Evolutionary conservation across 2,329 filamentous ascomycete species (phyloP).

Genomic region (Sporothrix variecibatus): DNA sequence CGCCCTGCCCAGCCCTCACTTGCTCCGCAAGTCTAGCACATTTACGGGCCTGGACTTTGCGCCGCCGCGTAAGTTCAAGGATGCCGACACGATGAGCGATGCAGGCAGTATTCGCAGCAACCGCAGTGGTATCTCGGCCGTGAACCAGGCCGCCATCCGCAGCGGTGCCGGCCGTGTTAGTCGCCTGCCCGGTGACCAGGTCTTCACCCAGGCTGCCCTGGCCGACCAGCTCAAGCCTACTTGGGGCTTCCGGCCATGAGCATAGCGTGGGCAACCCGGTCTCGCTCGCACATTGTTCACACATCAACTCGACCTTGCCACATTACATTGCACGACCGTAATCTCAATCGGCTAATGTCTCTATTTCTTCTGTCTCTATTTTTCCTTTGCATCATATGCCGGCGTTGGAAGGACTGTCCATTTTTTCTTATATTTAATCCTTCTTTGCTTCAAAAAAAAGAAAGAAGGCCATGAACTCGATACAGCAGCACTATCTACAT

Average conservation of each 20-base stretch:
- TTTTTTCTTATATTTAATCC: slow-evolving; percentile 8
- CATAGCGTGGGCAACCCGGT: no score
- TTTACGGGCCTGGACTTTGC: slow-evolving; percentile 82
- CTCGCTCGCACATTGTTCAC: not conserved
- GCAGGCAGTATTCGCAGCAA: slow-evolving; percentile 71
- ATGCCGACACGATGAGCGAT: slow-evolving; percentile 62
- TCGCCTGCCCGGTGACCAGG: slow-evolving; percentile 76
- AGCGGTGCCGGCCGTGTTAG: slow-evolving; percentile 84
- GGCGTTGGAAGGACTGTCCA: not conserved
- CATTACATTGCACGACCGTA: not conserved
- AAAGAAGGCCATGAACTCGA: slow-evolving; percentile 12
- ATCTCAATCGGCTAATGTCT: slow-evolving; percentile 3
- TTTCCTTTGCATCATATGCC: slow-evolving; percentile 21
- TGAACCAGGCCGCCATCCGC: slow-evolving; percentile 71
- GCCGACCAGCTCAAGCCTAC: slow-evolving; percentile 60
- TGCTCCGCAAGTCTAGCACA: slow-evolving; percentile 73
- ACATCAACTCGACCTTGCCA: not conserved
- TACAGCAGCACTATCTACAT: not conserved
- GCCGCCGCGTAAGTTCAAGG: slow-evolving; percentile 72
- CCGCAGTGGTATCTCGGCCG: slow-evolving; percentile 73
- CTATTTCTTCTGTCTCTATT: not conserved
- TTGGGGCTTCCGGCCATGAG: slow-evolving; percentile 55
- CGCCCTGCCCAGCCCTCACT: slow-evolving; percentile 80
- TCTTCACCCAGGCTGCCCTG: slow-evolving; percentile 74
- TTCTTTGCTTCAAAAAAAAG: not conserved